Evolutionary conservation across 352 stramenopile genomes (phyloP).

Genomic region (Phytophthora crassamura): DNA sequence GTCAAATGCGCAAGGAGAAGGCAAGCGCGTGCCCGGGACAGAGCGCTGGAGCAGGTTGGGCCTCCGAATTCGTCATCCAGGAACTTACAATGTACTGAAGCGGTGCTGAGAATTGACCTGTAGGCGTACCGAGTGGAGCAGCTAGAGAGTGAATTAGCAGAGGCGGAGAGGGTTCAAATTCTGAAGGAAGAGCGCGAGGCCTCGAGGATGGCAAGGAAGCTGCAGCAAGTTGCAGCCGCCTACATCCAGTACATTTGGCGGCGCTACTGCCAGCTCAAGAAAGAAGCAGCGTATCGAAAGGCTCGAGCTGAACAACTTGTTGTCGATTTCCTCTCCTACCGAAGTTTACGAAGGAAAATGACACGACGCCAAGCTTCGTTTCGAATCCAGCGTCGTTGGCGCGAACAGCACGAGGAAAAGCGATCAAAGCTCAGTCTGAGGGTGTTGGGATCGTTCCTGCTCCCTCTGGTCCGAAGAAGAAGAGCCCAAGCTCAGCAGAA

Average conservation of each 20-base stretch:
- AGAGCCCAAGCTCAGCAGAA: slow-evolving; percentile 10
- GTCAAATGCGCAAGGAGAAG: slow-evolving; percentile 65
- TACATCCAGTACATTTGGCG: slow-evolving; percentile 80
- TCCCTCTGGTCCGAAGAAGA: slow-evolving; percentile 17
- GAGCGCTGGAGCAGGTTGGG: slow-evolving; percentile 58
- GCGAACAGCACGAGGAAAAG: slow-evolving; percentile 6
- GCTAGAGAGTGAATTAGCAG: slow-evolving; percentile 58
- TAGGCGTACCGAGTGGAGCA: slow-evolving; percentile 55
- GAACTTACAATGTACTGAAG: neutral
- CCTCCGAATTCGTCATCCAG: neutral
- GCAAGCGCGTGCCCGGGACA: slow-evolving; percentile 58
- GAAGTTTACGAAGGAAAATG: slow-evolving; percentile 19
- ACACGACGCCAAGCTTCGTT: slow-evolving; percentile 31
- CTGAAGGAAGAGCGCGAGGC: slow-evolving; percentile 61
- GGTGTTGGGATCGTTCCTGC: slow-evolving; percentile 34
- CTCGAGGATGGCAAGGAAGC: slow-evolving; percentile 61
- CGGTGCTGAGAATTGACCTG: neutral
- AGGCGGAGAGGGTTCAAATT: slow-evolving; percentile 37
- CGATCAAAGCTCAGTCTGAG: slow-evolving; percentile 19
- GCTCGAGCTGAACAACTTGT: slow-evolving; percentile 40
- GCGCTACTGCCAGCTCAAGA: slow-evolving; percentile 20
- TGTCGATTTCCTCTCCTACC: slow-evolving; percentile 38
- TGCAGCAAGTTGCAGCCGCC: slow-evolving; percentile 65
- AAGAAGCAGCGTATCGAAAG: slow-evolving; percentile 19
- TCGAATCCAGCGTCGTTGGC: slow-evolving; percentile 51